Base-by-base conservation (phyloP, 495 filamentous ascomycete genomes). In the Hyaloscypha finlandica region DNA sequence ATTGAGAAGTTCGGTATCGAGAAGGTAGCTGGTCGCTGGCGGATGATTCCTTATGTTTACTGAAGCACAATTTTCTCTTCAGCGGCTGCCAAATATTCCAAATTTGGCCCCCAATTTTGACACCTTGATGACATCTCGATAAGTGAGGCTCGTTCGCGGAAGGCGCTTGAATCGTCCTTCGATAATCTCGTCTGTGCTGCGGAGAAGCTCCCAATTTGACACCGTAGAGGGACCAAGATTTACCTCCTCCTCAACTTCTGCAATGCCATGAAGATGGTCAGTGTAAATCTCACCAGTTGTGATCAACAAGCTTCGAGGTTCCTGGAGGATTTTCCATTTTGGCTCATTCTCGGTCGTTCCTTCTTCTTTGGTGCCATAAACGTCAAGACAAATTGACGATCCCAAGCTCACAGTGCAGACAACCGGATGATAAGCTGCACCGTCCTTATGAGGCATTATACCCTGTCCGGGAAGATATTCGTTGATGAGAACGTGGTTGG, bases 371-470 rank as follows among this genome's bases (percentile, higher is more conserved):
- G 91, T 92, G 59, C 82, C 80, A 75, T 90, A 90, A 22, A 99
- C 75, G 74, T 97, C 90, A 57, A 97, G 80, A 58, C 94, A 91
- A 14, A 94, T 83, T 22, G 84, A 83, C 0, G 86, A 87, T 0
- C 92, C 92, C 22, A 99, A 79, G 76, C 90, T 94, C 58, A 99
- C 89, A 4, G 95, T 98, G 52, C 92, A 94, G 4, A 97, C 94
- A 32, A 96, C 84, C 2, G 91, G 90, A 69, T 90, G 81, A 74
- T 99, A 99, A 1, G 94, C 93, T 2, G 83, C 75, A 1, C 95
- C 95, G 73, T 99, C 95, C 78, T 99, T 94, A 74, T 99, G 95
- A 61, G 94, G 87, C 91, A 97, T 94, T 67, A 98, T 99, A 8
- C 95, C 95, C 69, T 97, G 90, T 1, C 92, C 92, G 0, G 92